These are phyloP conservation scores for Vigna angularis DNA, from an alignment of 306 rosid genomes.

Conservation along the genomic window DNA sequence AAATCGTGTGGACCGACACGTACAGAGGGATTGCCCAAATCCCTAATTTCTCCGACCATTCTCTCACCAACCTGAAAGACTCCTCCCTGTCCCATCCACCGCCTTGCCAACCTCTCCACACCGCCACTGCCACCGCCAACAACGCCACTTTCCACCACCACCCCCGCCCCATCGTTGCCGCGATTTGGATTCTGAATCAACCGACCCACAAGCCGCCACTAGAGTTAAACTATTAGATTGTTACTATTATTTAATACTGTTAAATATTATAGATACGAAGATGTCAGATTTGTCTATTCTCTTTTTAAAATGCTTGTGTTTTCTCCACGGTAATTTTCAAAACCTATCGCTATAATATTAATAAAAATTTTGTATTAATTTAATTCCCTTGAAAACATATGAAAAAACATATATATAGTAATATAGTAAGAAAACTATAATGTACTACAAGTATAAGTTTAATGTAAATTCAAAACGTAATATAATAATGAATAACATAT, in stretches of 20 bases:
- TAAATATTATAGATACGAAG: not conserved
- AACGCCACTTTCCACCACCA: conserved; percentile 66
- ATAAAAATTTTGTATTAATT: no score
- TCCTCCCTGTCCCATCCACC: conserved; percentile 68
- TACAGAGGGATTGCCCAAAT: conserved; percentile 89
- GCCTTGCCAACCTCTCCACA: conserved; percentile 40
- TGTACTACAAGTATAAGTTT: no score
- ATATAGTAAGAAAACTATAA: no score
- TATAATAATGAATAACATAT: no score
- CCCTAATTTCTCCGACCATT: conserved; percentile 71
- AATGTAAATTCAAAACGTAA: no score
- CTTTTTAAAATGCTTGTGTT: not conserved
- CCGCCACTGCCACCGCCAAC: conserved; percentile 44
- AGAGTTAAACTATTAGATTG: not conserved
- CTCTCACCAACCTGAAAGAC: conserved; percentile 44
- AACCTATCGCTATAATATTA: no score
- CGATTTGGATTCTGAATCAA: not conserved
- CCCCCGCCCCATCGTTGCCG: conserved; percentile 38
- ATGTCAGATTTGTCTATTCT: not conserved
- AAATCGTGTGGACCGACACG: conserved; percentile 71
- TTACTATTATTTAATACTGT: not conserved
- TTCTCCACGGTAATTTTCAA: not conserved
- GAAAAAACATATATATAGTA: no score
- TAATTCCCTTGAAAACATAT: no score
- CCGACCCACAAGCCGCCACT: not conserved